Conservation (phyloP, 1,139 yeast species). For the Taiozyma sp. region DNA sequence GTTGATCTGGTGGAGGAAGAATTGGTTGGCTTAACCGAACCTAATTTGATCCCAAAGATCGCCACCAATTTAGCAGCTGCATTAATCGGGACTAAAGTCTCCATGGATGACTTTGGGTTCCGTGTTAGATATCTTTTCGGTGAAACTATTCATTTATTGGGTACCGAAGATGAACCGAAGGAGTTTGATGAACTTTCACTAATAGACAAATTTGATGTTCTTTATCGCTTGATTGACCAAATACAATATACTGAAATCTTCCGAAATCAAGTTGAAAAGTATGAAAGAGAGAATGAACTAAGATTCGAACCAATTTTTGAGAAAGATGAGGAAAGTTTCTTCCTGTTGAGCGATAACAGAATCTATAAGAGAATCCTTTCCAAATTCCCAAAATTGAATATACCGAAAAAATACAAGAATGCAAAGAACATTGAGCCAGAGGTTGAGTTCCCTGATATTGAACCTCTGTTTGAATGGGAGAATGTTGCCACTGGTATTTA, state of each 20-base stretch:
- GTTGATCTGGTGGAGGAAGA: slow-evolving; percentile 47
- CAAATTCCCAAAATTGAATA: slow-evolving; percentile 15
- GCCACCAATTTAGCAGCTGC: slow-evolving; percentile 37
- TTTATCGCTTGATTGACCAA: slow-evolving; percentile 37
- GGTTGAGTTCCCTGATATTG: slow-evolving; percentile 20
- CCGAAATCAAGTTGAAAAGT: slow-evolving; percentile 30
- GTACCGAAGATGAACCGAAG: slow-evolving; percentile 23
- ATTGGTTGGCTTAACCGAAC: slow-evolving; percentile 34
- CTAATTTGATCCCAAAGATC: slow-evolving; percentile 37
- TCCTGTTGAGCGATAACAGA: slow-evolving; percentile 23
- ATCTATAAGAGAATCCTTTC: slow-evolving; percentile 24
- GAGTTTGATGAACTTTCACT: slow-evolving; percentile 37
- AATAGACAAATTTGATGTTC: slow-evolving; percentile 41
- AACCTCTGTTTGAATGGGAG: slow-evolving; percentile 34
- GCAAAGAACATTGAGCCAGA: slow-evolving; percentile 32
- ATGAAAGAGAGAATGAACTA: slow-evolving; percentile 24
- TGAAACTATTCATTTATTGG: slow-evolving; percentile 24
- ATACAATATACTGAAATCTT: slow-evolving; percentile 28
- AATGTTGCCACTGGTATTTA: slow-evolving; percentile 32
- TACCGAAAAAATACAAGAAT: slow-evolving; percentile 31
- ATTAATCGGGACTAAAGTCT: slow-evolving; percentile 26
- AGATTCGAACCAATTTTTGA: slow-evolving; percentile 29
- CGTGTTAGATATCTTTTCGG: slow-evolving; percentile 44
- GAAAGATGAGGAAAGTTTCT: slow-evolving; percentile 20
- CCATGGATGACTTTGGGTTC: slow-evolving; percentile 38